Conservation (phyloP, 2,329 filamentous ascomycete species). For the Ascochyta viciae-villosae region DNA sequence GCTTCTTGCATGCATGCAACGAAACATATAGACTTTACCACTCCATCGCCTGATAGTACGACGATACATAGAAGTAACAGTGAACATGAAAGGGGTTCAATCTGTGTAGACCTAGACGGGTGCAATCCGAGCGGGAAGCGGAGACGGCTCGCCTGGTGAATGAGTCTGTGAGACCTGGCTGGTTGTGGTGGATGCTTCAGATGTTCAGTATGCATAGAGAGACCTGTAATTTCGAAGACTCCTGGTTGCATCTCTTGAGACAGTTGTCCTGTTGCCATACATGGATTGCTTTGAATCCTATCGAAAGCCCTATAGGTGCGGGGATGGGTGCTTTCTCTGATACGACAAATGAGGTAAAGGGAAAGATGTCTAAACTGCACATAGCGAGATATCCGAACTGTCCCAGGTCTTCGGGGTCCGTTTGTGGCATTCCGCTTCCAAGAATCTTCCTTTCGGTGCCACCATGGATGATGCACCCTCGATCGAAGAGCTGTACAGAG, state of each 20-base stretch:
- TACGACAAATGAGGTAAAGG: background rate
- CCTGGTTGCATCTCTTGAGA: background rate
- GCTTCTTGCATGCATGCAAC: background rate
- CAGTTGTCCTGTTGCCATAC: background rate
- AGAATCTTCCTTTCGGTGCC: background rate
- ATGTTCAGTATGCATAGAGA: background rate
- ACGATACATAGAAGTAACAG: background rate
- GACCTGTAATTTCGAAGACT: background rate
- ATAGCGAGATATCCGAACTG: background rate
- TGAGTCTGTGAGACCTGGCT: background rate
- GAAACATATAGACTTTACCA: background rate
- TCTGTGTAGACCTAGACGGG: background rate
- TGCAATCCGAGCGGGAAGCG: constrained; percentile 5
- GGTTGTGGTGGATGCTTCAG: background rate
- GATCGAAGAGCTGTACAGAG: background rate
- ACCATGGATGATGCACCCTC: background rate
- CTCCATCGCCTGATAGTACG: background rate
- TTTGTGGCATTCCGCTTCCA: background rate
- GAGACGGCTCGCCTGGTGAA: background rate
- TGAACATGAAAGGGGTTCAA: background rate
- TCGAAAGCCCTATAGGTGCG: background rate
- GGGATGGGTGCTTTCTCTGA: background rate
- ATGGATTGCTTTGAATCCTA: background rate
- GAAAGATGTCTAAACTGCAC: background rate
- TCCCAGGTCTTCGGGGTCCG: background rate